These are phyloP conservation scores for Trichoderma citrinoviride DNA, from an alignment of 2,329 filamentous ascomycete species.

Conservation along the genomic window DNA sequence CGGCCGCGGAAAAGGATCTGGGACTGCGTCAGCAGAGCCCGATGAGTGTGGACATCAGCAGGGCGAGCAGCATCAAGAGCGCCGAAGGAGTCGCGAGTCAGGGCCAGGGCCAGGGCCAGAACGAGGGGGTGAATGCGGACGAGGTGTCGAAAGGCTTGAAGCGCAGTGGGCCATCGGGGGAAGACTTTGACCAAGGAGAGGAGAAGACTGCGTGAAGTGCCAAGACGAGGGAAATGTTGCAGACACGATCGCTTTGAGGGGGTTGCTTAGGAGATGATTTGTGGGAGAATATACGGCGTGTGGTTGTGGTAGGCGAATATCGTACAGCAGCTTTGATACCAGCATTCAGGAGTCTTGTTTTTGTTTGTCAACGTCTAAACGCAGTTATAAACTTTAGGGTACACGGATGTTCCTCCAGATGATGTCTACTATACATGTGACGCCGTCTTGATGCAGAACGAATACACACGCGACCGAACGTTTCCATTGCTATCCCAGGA, in stretches of 20 bases:
- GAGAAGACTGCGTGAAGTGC: background rate
- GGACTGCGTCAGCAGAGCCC: conserved; percentile 66
- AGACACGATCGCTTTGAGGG: background rate
- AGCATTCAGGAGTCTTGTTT: background rate
- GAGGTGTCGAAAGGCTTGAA: conserved; percentile 35
- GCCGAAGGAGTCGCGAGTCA: conserved; percentile 21
- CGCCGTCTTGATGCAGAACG: background rate
- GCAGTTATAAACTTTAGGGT: background rate
- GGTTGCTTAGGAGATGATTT: background rate
- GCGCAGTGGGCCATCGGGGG: conserved; percentile 38
- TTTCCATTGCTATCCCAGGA: background rate
- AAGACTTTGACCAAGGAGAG: conserved; percentile 27
- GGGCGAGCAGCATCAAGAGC: conserved; percentile 66
- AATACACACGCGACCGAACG: background rate
- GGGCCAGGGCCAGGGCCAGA: conserved; percentile 16
- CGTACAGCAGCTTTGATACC: background rate
- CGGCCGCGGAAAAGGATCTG: conserved; percentile 56
- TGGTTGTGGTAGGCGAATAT: background rate
- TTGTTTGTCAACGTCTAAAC: too few species aligned
- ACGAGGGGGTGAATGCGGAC: conserved; percentile 29
- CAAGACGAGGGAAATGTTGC: too few species aligned
- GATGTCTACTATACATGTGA: background rate
- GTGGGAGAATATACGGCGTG: background rate
- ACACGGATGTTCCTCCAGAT: background rate
- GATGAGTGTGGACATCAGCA: conserved; percentile 64